A percentile compares a stretch with the other conserved stretches of the same genome.
Conservation (phyloP, 345 rosid genomes). For the Chamaenerion angustifolium region DNA sequence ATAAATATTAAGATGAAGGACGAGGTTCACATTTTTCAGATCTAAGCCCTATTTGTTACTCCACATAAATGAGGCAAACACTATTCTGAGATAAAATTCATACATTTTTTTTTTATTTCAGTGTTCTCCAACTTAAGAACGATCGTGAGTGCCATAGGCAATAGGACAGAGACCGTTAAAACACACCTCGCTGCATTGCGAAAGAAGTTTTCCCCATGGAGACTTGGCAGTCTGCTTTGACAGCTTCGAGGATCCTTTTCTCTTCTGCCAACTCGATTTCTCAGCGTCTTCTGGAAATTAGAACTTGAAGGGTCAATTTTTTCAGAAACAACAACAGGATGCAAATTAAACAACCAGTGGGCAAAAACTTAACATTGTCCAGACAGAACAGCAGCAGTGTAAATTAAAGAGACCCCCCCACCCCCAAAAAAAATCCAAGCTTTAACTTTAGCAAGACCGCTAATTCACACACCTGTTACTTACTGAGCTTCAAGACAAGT, state of each 20-base stretch:
- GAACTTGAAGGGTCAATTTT: constrained; percentile 19
- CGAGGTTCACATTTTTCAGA: too few relatives aligned
- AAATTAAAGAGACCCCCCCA: too few relatives aligned
- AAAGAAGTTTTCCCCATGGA: constrained; percentile 90
- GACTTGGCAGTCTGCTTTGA: constrained; percentile 25
- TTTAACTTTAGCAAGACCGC: too few relatives aligned
- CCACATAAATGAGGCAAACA: too few relatives aligned
- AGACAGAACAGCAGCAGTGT: too few relatives aligned
- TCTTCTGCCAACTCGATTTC: constrained; percentile 25
- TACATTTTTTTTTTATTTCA: too few relatives aligned
- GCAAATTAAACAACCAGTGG: neutral
- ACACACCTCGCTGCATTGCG: constrained; percentile 67
- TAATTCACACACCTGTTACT: too few relatives aligned
- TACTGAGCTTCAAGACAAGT: too few relatives aligned
- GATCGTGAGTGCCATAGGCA: neutral
- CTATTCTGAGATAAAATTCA: neutral
- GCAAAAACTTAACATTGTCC: too few relatives aligned
- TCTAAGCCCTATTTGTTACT: too few relatives aligned
- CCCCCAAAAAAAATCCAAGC: too few relatives aligned
- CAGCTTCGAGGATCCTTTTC: constrained; percentile 27
- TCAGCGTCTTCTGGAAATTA: constrained; percentile 27
- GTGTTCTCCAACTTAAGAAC: neutral
- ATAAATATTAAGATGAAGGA: too few relatives aligned
- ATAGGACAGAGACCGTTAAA: neutral
- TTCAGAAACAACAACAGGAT: neutral